These are phyloP conservation scores for Lepraria neglecta DNA, from an alignment of 495 filamentous ascomycete genomes.

Conservation along the genomic window DNA sequence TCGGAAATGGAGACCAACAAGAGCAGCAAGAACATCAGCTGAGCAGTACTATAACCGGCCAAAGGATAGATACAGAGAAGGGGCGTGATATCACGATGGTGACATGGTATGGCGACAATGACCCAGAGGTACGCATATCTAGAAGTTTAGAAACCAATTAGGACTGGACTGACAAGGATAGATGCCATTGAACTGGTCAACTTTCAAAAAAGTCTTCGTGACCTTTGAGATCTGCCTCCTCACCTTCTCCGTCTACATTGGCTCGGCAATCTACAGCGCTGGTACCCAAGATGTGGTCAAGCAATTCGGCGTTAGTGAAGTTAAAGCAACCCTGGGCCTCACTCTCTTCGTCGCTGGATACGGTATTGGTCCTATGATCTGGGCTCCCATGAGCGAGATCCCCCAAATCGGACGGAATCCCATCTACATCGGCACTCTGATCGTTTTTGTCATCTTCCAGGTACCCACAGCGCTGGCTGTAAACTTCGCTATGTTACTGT, in stretches of 20 bases:
- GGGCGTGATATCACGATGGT: conserved; percentile 34
- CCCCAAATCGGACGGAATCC: conserved; percentile 33
- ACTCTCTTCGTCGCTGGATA: conserved; percentile 37
- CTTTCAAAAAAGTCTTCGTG: conserved; percentile 40
- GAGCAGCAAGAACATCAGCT: conserved; percentile 29
- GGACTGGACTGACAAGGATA: conserved; percentile 21
- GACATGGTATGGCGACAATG: conserved; percentile 35
- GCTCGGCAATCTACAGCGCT: conserved; percentile 32
- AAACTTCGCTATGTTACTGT: conserved; percentile 32
- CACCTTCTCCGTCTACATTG: conserved; percentile 32
- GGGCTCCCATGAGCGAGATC: conserved; percentile 30
- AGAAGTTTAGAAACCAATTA: conserved; percentile 1
- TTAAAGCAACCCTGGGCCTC: conserved; percentile 33
- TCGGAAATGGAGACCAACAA: conserved; percentile 26
- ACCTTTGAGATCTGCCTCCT: conserved; percentile 37
- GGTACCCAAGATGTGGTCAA: conserved; percentile 23
- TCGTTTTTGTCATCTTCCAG: conserved; percentile 30
- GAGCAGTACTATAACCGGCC: conserved; percentile 22
- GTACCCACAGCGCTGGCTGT: conserved; percentile 28
- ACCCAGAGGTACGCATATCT: conserved; percentile 30
- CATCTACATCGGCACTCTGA: conserved; percentile 31
- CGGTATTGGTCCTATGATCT: conserved; percentile 35
- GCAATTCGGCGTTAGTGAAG: conserved; percentile 30
- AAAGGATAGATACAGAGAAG: conserved; percentile 30
- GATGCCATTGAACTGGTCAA: conserved; percentile 41